Base-by-base conservation (phyloP, 257 asterid species). In the Plectranthus barbatus region DNA sequence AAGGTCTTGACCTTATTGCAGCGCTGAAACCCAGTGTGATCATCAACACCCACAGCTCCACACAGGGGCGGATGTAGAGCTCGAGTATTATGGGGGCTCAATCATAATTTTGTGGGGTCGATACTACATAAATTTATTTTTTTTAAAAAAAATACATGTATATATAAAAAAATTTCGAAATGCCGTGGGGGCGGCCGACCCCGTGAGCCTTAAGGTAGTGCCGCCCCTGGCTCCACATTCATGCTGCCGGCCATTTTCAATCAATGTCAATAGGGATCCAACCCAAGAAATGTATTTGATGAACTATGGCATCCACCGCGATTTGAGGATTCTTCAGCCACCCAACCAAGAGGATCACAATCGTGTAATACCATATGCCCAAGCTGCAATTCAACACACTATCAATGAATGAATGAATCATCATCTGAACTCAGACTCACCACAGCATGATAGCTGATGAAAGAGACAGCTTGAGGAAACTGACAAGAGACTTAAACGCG, bases 371-470 rank as follows among this genome's bases (percentile, higher is more conserved):
- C 97, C 97, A 90, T 7, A 90, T 59, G 70, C 87, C 97, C 80
- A 90, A 74, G 81, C 96, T 90, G 84, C 1, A 6, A 34, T 15
- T 12, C 9, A 11, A 67, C 34, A 29, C 24, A n/a, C n/a, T n/a
- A n/a, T 1, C 6, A 0, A 37, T 4, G n/a, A n/a, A n/a, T n/a
- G n/a, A n/a, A n/a, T n/a, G n/a, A n/a, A n/a, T n/a, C 5, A 54
- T 26, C 18, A 54, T 2, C 14, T 20, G 17, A 2, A 7, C 7
- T 6, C 1, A 6, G 1, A 59, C 93, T 72, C 14, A 88, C 98
- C 96, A 91, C 12, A 88, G 55, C 98, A 88, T 91, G 68, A 88
- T 11, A 29, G 98, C 96, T 5, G 98, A 91, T 15, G 96, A 85
- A 62, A 91, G 76, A 1, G 98, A 91, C 64, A 91, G 46, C 76